Percentiles rank a stretch among this genome's conserved stretches.
Evolutionary conservation across 306 rosid species (phyloP).

Genomic region (Hippophae rhamnoides): DNA sequence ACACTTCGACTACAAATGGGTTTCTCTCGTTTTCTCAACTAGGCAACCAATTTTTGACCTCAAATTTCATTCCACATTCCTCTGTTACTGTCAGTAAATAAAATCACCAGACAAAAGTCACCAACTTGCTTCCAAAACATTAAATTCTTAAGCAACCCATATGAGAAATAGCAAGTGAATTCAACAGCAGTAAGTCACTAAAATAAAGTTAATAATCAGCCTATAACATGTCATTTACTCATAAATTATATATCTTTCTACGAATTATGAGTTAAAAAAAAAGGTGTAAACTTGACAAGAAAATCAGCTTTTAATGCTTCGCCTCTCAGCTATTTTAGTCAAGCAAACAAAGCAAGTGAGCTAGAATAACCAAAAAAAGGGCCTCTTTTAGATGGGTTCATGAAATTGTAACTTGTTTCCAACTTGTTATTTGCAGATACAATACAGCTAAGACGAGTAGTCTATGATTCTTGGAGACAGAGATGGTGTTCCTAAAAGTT

Average conservation of each 20-base stretch:
- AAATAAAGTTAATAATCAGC: background rate
- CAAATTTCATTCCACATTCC: slow-evolving; percentile 16
- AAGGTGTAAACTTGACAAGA: slow-evolving; percentile 14
- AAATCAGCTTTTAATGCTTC: slow-evolving; percentile 18
- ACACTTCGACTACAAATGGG: slow-evolving; percentile 2
- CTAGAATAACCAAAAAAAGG: slow-evolving; percentile 10
- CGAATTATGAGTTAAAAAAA: slow-evolving; percentile 2
- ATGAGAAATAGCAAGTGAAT: background rate
- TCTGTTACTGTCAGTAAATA: slow-evolving; percentile 16
- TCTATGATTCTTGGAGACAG: slow-evolving; percentile 22
- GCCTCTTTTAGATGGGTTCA: background rate
- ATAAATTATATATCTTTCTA: background rate
- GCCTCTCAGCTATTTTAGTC: slow-evolving; percentile 7
- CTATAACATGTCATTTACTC: background rate
- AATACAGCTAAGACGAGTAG: slow-evolving; percentile 13
- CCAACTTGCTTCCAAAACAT: slow-evolving; percentile 21
- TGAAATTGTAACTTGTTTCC: background rate
- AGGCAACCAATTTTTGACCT: slow-evolving; percentile 9
- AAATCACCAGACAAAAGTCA: slow-evolving; percentile 20
- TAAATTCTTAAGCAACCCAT: slow-evolving; percentile 4
- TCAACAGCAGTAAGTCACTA: slow-evolving; percentile 3
- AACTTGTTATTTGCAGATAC: slow-evolving; percentile 1
- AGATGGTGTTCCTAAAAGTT: slow-evolving; percentile 20
- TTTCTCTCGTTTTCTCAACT: slow-evolving; percentile 11
- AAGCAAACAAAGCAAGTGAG: background rate